Percentiles rank a stretch among this genome's conserved stretches.
phyloP scores from a whole-genome alignment of 306 rosid species.

The Fagus crenata region DNA sequence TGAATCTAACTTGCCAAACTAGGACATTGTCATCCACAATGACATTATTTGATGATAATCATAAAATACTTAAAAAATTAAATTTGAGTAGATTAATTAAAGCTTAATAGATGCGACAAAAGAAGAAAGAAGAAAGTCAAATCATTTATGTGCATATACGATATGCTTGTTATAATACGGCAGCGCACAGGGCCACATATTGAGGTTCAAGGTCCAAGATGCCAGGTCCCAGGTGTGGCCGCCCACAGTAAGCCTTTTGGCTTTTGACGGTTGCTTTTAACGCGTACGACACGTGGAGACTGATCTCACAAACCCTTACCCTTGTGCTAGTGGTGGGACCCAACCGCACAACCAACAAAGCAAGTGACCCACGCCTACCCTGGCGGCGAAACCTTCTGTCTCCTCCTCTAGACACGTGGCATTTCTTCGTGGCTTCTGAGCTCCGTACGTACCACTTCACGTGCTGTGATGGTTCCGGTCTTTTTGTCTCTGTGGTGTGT shows the following conservation, averaged over 20 bases:
- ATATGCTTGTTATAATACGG: background rate
- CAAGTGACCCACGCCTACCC: conserved; percentile 19
- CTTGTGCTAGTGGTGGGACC: background rate
- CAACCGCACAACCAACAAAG: background rate
- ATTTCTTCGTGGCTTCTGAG: background rate
- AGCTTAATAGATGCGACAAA: background rate
- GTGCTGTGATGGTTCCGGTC: conserved; percentile 6
- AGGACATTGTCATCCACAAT: no score
- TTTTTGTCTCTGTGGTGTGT: no score
- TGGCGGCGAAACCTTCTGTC: conserved; percentile 38
- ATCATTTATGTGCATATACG: background rate
- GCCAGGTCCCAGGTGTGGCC: background rate
- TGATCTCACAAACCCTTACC: background rate
- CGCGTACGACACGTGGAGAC: background rate
- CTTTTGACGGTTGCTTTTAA: background rate
- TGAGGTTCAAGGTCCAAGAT: no score
- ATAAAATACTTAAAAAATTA: no score
- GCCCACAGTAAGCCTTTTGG: background rate
- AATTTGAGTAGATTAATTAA: no score
- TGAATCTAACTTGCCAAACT: no score
- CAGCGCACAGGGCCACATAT: background rate
- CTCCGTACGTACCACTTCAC: conserved; percentile 29
- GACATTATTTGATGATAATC: no score
- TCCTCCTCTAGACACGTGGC: background rate
- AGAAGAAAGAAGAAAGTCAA: no score